Evolutionary conservation across 495 filamentous ascomycete species (phyloP), one percentile per base, ranked within the genome.

Genomic region (Penicillium steckii): DNA sequence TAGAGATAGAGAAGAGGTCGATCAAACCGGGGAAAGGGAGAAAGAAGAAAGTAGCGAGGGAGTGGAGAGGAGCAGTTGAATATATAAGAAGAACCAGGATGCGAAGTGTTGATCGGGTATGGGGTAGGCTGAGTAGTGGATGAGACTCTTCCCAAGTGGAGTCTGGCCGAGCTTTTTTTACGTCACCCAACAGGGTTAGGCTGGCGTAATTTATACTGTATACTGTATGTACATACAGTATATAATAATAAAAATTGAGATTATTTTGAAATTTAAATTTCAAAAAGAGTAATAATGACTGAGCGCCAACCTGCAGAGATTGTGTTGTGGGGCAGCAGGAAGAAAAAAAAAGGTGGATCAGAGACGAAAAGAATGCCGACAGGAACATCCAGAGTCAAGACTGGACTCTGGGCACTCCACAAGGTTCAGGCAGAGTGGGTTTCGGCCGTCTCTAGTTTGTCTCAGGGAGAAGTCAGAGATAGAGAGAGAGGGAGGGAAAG

Each of bases 151-250:
- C 37, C 33, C 13, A 24, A 25, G 59, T 58, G 48, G 56, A n/a
- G 47, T 62, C 55, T 44, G 53, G 50, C 62, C 59, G 59, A 63
- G 59, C 59, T 55, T 59, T 60, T 46, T 61, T 65, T 62, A 65
- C 62, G 62, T 62, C 62, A 62, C 62, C 54, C 38, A 65, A 60
- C 51, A 55, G 45, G 56, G 50, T 57, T 57, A 65, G 53, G 22
- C 44, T 46, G 53, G 57, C 44, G 42, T 52, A 46, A 30, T 53
- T 45, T 53, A 44, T 30, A 48, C 10, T 41, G 45, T 30, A 42
- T 35, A 26, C 15, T 46, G 37, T 43, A 1, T 33, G 35, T 33
- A 32, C 47, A 53, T 52, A n/a, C n/a, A n/a, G n/a, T n/a, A n/a
- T n/a, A n/a, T n/a, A n/a, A n/a, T n/a, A n/a, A n/a, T n/a, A n/a